These are phyloP conservation scores for Inosperma sp. DNA, from an alignment of 768 basidiomycete genomes.

Conservation along the genomic window DNA sequence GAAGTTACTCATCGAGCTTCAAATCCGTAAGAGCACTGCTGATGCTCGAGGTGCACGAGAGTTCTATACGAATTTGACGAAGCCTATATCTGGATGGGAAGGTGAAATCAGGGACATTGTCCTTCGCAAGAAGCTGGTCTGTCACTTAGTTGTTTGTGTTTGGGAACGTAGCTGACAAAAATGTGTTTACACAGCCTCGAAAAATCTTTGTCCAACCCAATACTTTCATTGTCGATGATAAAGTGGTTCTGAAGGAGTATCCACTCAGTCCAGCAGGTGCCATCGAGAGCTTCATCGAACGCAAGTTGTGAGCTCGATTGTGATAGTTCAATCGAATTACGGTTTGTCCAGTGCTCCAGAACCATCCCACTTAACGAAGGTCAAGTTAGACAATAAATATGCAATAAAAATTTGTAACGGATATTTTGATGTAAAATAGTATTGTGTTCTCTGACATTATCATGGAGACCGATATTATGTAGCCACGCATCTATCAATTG, in stretches of 20 bases:
- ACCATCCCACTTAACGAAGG: too few relatives aligned
- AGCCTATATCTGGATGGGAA: constrained; percentile 66
- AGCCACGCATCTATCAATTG: too few relatives aligned
- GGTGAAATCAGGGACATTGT: constrained; percentile 74
- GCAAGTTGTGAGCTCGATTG: constrained; percentile 37
- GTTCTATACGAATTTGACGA: constrained; percentile 78
- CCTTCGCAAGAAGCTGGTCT: constrained; percentile 70
- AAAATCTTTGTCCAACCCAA: constrained; percentile 86
- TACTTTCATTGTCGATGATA: constrained; percentile 59
- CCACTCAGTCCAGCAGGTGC: constrained; percentile 66
- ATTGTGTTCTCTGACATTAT: too few relatives aligned
- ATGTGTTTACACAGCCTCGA: constrained; percentile 50
- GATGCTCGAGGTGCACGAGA: constrained; percentile 75
- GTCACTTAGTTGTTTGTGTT: constrained; percentile 18
- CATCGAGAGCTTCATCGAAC: constrained; percentile 80
- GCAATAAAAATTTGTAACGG: too few relatives aligned
- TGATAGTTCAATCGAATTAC: not conserved
- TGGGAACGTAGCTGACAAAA: constrained; percentile 4
- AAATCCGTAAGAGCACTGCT: constrained; percentile 82
- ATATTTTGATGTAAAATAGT: too few relatives aligned
- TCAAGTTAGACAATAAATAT: too few relatives aligned
- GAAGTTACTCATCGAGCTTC: constrained; percentile 72
- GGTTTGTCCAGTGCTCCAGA: too few relatives aligned
- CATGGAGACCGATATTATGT: too few relatives aligned
- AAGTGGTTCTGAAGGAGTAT: constrained; percentile 77